These are phyloP conservation scores for Puccinia hordei DNA, from an alignment of 1,284 basidiomycete genomes.

Conservation along the genomic window DNA sequence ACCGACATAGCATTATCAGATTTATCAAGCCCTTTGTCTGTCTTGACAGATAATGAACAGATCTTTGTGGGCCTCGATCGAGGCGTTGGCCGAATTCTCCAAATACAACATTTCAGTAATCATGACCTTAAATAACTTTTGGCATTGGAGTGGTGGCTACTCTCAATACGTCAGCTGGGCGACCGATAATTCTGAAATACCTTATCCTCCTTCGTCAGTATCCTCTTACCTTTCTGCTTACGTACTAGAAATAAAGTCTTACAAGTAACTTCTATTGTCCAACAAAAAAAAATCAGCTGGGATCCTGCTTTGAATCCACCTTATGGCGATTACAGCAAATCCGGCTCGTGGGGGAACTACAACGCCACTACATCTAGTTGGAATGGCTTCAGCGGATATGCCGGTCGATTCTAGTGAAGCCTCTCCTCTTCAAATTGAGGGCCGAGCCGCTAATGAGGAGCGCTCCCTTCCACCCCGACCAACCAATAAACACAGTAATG, in stretches of 20 bases:
- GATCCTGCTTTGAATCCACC: conserved; percentile 49
- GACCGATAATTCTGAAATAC: conserved; percentile 52
- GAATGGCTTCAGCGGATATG: conserved; percentile 48
- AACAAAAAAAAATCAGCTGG: conserved; percentile 50
- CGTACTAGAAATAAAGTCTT: no score
- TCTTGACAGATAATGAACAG: conserved; percentile 52
- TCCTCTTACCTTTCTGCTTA: not conserved
- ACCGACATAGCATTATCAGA: not conserved
- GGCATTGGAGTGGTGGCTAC: conserved; percentile 47
- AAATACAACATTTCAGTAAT: conserved; percentile 54
- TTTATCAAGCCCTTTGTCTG: not conserved
- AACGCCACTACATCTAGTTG: not conserved
- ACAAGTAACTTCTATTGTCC: not conserved
- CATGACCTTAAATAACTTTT: conserved; percentile 54
- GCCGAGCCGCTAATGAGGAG: no score
- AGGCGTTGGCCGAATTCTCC: conserved; percentile 53
- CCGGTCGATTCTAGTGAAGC: conserved; percentile 54
- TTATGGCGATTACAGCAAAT: conserved; percentile 54
- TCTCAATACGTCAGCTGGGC: conserved; percentile 54
- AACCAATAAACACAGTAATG: no score
- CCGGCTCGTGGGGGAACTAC: conserved; percentile 51
- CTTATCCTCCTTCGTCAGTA: conserved; percentile 54
- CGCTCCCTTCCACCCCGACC: no score
- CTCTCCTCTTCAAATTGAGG: not conserved
- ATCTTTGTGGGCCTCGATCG: conserved; percentile 54